Evolutionary conservation across 768 basidiomycete genomes (phyloP).

Genomic region (Mycena polygramma): DNA sequence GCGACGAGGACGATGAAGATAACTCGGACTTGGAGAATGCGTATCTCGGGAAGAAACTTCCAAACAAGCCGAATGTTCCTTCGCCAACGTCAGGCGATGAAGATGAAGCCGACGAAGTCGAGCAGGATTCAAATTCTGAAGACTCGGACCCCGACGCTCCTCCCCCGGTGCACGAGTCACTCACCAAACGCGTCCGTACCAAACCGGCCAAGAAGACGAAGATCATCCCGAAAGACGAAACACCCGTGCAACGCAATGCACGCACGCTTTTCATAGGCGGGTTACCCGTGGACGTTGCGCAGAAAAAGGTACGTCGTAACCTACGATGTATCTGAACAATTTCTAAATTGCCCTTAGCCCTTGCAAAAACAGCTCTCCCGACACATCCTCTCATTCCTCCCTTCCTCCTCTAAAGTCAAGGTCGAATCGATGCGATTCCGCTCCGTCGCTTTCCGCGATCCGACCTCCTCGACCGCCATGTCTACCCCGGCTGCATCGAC

Average conservation of each 20-base stretch:
- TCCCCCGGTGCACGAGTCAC: conserved; percentile 74
- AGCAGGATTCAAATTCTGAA: conserved; percentile 47
- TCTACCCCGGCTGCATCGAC: conserved; percentile 56
- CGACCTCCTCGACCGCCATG: conserved; percentile 70
- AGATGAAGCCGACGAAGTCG: conserved; percentile 34
- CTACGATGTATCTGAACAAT: not conserved
- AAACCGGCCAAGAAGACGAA: conserved; percentile 57
- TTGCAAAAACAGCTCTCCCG: conserved; percentile 80
- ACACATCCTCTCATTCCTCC: conserved; percentile 80
- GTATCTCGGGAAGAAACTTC: conserved; percentile 30
- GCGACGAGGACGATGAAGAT: conserved; percentile 40
- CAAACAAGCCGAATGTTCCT: conserved; percentile 11
- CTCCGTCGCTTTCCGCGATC: conserved; percentile 89
- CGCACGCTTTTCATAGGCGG: conserved; percentile 96
- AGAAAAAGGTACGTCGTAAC: conserved; percentile 71
- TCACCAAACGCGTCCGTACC: conserved; percentile 46
- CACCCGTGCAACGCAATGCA: conserved; percentile 76
- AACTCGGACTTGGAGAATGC: conserved; percentile 52
- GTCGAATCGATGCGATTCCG: conserved; percentile 96
- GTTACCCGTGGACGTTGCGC: conserved; percentile 80
- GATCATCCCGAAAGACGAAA: conserved; percentile 77
- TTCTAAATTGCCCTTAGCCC: conserved; percentile 58
- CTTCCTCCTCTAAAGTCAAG: conserved; percentile 66
- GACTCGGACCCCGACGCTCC: conserved; percentile 51
- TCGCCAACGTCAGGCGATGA: conserved; percentile 5